Percentiles rank a stretch among this genome's conserved stretches.
phyloP scores from a whole-genome alignment of 1,284 basidiomycete species.

The Moesziomyces aphidis region DNA sequence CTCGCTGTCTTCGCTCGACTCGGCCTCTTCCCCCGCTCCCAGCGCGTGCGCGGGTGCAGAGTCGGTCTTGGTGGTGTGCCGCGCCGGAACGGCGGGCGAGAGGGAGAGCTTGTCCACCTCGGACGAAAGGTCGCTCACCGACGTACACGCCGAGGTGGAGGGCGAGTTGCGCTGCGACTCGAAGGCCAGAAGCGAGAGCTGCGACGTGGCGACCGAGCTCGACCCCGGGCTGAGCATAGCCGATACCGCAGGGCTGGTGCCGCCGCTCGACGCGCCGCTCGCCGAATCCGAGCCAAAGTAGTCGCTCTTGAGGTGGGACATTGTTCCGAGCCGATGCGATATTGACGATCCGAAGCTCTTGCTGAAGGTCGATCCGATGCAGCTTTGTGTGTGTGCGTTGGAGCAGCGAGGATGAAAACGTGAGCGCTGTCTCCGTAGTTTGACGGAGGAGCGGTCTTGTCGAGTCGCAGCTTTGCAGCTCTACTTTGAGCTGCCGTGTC shows the following conservation, averaged over 20 bases:
- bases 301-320: conserved; percentile 26
- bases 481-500: too few relatives aligned
- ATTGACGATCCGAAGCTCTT: too few relatives aligned
- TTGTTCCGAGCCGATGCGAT: neutral
- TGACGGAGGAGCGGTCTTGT: too few relatives aligned
- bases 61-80: neutral
- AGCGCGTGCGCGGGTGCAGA: neutral
- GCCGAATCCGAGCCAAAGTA: conserved; percentile 35
- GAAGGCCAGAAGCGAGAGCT: conserved; percentile 30
- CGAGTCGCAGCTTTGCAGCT: too few relatives aligned
- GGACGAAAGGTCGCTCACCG: conserved; percentile 42
- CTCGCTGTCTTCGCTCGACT: conserved; percentile 27
- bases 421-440: too few relatives aligned
- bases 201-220: conserved; percentile 32
- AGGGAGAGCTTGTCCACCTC: conserved; percentile 32
- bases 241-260: conserved; percentile 28
- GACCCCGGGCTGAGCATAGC: conserved; percentile 31
- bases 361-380: too few relatives aligned
- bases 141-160: conserved; percentile 40
- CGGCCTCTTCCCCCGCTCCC: conserved; percentile 9
- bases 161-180: conserved; percentile 33
- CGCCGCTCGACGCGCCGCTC: conserved; percentile 26
- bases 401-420: too few relatives aligned
- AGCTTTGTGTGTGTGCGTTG: too few relatives aligned
- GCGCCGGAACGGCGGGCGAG: neutral